Evolutionary conservation across 805 yeast species (phyloP).

Genomic region (Dipodascus geniculatus): DNA sequence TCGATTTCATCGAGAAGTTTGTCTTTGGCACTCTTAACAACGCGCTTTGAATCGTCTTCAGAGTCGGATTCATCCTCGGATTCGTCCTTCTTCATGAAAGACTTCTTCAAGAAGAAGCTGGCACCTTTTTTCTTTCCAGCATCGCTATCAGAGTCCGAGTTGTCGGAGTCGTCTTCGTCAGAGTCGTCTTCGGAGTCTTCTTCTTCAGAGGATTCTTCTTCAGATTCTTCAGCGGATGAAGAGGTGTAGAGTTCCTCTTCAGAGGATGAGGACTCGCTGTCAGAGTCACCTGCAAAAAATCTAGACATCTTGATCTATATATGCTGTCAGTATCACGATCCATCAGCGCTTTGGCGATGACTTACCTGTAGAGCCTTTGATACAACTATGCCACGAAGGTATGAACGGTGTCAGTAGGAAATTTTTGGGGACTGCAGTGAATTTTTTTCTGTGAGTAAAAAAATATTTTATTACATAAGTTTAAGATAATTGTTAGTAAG

Average conservation of each 20-base stretch:
- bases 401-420: not conserved
- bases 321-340: conserved; percentile 1
- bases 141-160: conserved; percentile 28
- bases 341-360: not conserved
- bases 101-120: conserved; percentile 23
- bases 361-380: not conserved
- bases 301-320: conserved; percentile 55
- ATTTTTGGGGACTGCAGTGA: not conserved
- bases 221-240: conserved; percentile 19
- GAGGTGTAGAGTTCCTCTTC: conserved; percentile 41
- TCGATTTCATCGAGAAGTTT: conserved; percentile 83
- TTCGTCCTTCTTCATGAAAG: conserved; percentile 26
- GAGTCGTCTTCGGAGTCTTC: conserved; percentile 35
- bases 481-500: not conserved
- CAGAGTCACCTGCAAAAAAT: conserved; percentile 61
- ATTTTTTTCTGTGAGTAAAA: not conserved
- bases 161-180: conserved; percentile 29
- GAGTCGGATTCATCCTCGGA: conserved; percentile 31
- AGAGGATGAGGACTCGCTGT: conserved; percentile 52
- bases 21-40: conserved; percentile 88
- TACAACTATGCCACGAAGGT: not conserved
- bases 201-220: conserved; percentile 32
- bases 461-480: not conserved
- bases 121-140: conserved; percentile 26
- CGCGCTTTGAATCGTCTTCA: conserved; percentile 66